phyloP scores from a whole-genome alignment of 2,329 filamentous ascomycete genomes.

The Curvularia sp. region DNA sequence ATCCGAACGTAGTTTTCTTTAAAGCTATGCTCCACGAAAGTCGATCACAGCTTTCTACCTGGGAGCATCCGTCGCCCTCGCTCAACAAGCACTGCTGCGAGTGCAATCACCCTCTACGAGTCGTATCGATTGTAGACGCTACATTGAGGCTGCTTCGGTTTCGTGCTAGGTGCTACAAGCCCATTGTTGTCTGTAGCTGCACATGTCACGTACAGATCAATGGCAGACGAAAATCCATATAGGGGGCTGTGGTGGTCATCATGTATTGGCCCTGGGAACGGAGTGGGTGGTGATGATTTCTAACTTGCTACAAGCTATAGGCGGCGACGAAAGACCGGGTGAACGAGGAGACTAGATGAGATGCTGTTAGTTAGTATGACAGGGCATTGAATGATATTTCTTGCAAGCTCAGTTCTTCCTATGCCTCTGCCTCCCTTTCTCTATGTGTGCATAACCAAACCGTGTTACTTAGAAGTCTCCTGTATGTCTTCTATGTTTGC shows the following conservation, averaged over 20 bases:
- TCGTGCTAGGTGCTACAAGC: not conserved
- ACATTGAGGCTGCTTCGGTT: not conserved
- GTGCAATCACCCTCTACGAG: not conserved
- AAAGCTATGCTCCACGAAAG: not conserved
- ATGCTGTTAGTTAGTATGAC: not conserved
- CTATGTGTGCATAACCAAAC: not conserved
- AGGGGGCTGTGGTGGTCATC: no score
- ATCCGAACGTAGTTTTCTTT: not conserved
- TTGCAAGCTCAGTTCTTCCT: not conserved
- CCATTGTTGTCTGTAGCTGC: constrained; percentile 4
- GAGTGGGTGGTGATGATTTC: no score
- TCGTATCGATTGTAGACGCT: not conserved
- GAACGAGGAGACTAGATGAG: no score
- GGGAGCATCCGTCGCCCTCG: not conserved
- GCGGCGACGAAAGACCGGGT: not conserved
- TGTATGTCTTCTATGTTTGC: no score
- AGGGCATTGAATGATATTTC: not conserved
- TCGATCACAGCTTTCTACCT: not conserved
- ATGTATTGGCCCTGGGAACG: no score
- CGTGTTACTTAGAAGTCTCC: no score
- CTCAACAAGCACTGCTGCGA: not conserved
- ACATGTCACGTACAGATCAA: not conserved
- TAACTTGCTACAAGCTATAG: no score
- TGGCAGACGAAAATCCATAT: not conserved
- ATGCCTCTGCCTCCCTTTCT: not conserved